Evolutionary conservation across 495 filamentous ascomycete genomes (phyloP), one percentile per base, ranked within the genome.

Genomic region (Parathielavia appendiculata): DNA sequence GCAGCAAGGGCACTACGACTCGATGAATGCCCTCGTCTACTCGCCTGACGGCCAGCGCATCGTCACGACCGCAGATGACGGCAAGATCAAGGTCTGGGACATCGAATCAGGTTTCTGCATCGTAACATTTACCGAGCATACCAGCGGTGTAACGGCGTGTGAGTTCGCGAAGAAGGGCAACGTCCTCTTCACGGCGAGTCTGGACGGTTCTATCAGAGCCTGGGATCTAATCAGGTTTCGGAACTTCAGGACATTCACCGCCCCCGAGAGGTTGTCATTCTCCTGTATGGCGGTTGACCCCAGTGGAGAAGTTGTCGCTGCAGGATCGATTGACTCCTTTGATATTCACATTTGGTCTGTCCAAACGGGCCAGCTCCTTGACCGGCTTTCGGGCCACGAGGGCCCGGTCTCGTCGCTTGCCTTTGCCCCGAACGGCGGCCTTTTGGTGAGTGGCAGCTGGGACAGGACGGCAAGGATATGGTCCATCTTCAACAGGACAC

Each of bases 11-110:
- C 93, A 98, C 72, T 89, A 95, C 49, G 95, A 98, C 67, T 86
- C 90, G n/a, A 90, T 97, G 84, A 97, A 96, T 71, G 78, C 92
- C 9, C 76, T 98, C 7, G 86, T 85, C 13, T 97, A 97, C 72
- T 95, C 95, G 6, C 91, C 92, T 0, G 92, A 97, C 63, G 92
- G 93, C 9, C 88, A 93, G 66, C 85, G 89, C 30, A 87, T 98
- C 59, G 86, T 97, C 54, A 98, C 95, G 0, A 84, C 90, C 4
- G 88, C 92, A 17, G 93, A 98, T 64, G 93, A 98, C 70, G 93
- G 93, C 35, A 97, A 96, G 73, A 86, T 97, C 71, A 98, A 98
- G 71, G 88, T 98, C 35, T 98, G 93, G 93, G 93, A 98, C 66
- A 85, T 91, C 51, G 87, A 88, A 57, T 96, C 93, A 9, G 93